phyloP scores from a whole-genome alignment of 2,329 filamentous ascomycete genomes.

The Sordariomycetes sp. region DNA sequence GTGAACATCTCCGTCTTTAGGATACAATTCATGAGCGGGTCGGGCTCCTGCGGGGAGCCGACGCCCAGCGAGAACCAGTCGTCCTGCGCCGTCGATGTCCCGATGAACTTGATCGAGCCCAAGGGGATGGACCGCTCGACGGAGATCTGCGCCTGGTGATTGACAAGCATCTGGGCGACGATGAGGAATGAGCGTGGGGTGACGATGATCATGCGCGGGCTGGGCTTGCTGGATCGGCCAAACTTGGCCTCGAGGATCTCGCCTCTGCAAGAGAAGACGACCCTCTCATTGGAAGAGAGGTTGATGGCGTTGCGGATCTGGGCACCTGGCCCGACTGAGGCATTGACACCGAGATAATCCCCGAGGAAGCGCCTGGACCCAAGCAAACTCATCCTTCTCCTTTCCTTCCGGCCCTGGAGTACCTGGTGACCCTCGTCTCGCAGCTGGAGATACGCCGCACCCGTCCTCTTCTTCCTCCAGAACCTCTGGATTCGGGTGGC shows the following conservation, averaged over 20 bases:
- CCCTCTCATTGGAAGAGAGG: constrained; percentile 58
- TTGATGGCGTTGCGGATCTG: constrained; percentile 65
- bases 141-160: constrained; percentile 68
- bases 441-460: constrained; percentile 76
- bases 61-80: constrained; percentile 95
- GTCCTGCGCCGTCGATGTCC: constrained; percentile 69
- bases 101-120: constrained; percentile 78
- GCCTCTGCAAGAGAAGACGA: constrained; percentile 81
- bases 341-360: constrained; percentile 85
- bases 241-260: constrained; percentile 90
- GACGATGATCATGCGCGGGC: constrained; percentile 71
- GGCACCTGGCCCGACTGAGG: constrained; percentile 64
- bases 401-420: constrained; percentile 76
- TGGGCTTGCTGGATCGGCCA: constrained; percentile 87
- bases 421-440: constrained; percentile 79
- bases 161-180: constrained; percentile 70
- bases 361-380: constrained; percentile 88
- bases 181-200: constrained; percentile 83
- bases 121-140: constrained; percentile 73
- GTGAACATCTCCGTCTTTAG: constrained; percentile 98
- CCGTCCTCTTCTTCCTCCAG: constrained; percentile 87
- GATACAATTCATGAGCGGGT: constrained; percentile 85
- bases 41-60: constrained; percentile 80
- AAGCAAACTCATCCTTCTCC: constrained; percentile 78
- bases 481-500: constrained; percentile 89